phyloP scores from a whole-genome alignment of 164 flowering plant genomes.

The Liriodendron chinense region DNA sequence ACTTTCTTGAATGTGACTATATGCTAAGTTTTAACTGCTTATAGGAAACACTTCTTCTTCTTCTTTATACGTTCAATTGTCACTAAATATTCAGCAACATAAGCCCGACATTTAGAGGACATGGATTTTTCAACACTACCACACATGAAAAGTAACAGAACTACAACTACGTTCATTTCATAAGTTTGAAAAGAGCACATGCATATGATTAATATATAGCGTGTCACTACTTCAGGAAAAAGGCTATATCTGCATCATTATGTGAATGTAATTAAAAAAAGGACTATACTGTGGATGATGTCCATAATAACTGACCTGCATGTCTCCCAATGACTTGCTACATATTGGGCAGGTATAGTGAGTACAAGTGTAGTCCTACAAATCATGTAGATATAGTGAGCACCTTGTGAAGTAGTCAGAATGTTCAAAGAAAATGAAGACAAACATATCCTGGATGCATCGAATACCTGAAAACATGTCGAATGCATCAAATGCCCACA shows the following conservation, averaged over 20 bases:
- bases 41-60: too few relatives aligned
- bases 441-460: slow-evolving; percentile 3
- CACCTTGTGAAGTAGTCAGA: slow-evolving; percentile 4
- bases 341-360: slow-evolving; percentile 87
- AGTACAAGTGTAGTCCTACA: slow-evolving; percentile 68
- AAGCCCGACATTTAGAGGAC: too few relatives aligned
- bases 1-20: too few relatives aligned
- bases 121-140: too few relatives aligned
- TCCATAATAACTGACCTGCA: slow-evolving; percentile 65
- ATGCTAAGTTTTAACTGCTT: too few relatives aligned
- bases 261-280: slow-evolving; percentile 1
- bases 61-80: too few relatives aligned
- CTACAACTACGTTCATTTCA: too few relatives aligned
- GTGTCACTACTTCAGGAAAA: not conserved
- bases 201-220: not conserved
- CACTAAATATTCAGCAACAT: too few relatives aligned
- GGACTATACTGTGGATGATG: not conserved
- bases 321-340: slow-evolving; percentile 90
- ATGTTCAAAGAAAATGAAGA: not conserved
- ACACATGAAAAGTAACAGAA: too few relatives aligned
- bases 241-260: not conserved
- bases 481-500: slow-evolving; percentile 99
- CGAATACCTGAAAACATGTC: slow-evolving; percentile 72
- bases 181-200: not conserved
- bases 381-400: slow-evolving; percentile 19